A percentile compares a stretch with the other conserved stretches of the same genome.
These are phyloP conservation scores for Pleurotus eryngii DNA, from an alignment of 768 basidiomycete genomes.

Conservation along the genomic window DNA sequence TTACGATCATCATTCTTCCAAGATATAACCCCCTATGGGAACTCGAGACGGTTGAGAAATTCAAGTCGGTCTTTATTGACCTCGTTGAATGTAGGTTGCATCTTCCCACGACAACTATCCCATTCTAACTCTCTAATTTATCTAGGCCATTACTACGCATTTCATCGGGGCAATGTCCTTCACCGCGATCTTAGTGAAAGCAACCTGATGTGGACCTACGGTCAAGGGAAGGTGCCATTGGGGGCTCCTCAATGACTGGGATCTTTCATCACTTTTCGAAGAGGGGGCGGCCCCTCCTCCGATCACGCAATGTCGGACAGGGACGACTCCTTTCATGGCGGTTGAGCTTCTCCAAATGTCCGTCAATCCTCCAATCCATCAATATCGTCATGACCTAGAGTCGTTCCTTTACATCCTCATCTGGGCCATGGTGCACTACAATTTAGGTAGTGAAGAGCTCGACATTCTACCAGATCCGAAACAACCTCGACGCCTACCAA, in stretches of 20 bases:
- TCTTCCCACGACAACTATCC: too few species aligned
- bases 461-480: background rate
- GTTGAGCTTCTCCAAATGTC: conserved; percentile 18
- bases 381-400: conserved; percentile 29
- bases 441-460: background rate
- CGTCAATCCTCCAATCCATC: conserved; percentile 9
- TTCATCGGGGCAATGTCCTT: conserved; percentile 17
- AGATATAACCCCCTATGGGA: background rate
- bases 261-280: conserved; percentile 13
- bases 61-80: background rate
- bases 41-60: background rate
- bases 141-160: conserved; percentile 23
- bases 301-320: conserved; percentile 10
- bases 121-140: background rate
- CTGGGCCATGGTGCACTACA: conserved; percentile 2
- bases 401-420: conserved; percentile 27
- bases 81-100: background rate
- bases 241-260: conserved; percentile 28
- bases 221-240: background rate
- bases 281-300: conserved; percentile 3
- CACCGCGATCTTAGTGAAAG: conserved; percentile 27
- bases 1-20: background rate
- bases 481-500: background rate
- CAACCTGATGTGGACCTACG: conserved; percentile 24
- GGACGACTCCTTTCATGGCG: conserved; percentile 30